phyloP scores from a whole-genome alignment of 495 filamentous ascomycete genomes.

The Neurospora tetrasperma region DNA sequence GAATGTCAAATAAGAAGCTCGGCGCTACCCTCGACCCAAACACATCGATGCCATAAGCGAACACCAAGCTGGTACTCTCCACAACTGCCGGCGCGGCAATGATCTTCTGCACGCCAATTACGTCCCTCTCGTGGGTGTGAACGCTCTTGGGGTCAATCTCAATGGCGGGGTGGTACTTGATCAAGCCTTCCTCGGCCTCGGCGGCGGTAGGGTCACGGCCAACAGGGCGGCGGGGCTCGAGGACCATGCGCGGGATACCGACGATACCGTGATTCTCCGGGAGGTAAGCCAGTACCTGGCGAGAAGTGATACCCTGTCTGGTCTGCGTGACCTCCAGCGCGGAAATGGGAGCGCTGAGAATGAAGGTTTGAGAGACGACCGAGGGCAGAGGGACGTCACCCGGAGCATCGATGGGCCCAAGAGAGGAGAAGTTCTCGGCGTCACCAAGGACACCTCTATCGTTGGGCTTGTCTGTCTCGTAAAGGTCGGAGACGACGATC shows the following conservation, averaged over 20 bases:
- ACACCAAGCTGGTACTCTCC: conserved; percentile 88
- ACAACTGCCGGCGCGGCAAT: conserved; percentile 65
- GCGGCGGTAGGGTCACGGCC: conserved; percentile 69
- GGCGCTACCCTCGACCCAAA: conserved; percentile 80
- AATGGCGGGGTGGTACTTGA: conserved; percentile 61
- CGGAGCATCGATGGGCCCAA: conserved; percentile 43
- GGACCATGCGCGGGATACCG: conserved; percentile 62
- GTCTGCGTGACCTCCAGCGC: conserved; percentile 79
- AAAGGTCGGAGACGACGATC: conserved; percentile 77
- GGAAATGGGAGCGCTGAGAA: conserved; percentile 66
- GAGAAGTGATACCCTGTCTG: conserved; percentile 82
- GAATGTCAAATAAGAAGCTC: conserved; percentile 78
- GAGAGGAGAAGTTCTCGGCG: conserved; percentile 58
- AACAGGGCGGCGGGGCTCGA: conserved; percentile 84
- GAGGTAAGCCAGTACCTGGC: conserved; percentile 69
- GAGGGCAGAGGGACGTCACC: conserved; percentile 46
- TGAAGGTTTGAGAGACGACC: conserved; percentile 65
- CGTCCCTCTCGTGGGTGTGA: conserved; percentile 72
- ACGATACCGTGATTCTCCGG: conserved; percentile 61
- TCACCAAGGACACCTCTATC: conserved; percentile 72
- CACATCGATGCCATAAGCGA: conserved; percentile 82
- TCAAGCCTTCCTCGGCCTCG: conserved; percentile 77
- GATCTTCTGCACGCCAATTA: conserved; percentile 62
- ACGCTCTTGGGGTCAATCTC: conserved; percentile 77
- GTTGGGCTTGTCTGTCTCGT: conserved; percentile 73